Evolutionary conservation across 768 basidiomycete genomes (phyloP), one percentile per base, ranked within the genome.

Genomic region (Rhodosporidiobolus odoratus): DNA sequence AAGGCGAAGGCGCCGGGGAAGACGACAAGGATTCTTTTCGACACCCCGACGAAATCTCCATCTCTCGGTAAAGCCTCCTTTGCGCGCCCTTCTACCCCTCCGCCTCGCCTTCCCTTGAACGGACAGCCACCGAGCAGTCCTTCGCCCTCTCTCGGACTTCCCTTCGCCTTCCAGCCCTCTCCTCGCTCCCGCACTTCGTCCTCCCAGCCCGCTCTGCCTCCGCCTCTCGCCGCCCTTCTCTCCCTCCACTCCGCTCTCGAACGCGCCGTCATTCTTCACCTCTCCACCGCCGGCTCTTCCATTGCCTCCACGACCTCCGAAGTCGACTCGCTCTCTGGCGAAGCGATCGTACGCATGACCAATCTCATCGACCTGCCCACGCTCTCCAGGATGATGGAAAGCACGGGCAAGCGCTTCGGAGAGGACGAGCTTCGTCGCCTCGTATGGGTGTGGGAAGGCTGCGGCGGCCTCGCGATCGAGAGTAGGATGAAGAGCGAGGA

Each of bases 361-460:
- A 71, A 72, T 38, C 60, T 68, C 25, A 65, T 77, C 72, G 63
- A 73, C 41, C 56, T 76, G 19, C 66, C 74, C 21, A 76, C 72
- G 7, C 57, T 77, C 12, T 19, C 52, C 12, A 66, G 50, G n/a
- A 69, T 74, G 69, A 58, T 76, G 43, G 74, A 70, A 45, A 38
- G 67, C 2, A 53, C 71, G 12, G 70, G 74, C 15, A 65, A 62
- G 43, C 65, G 71, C 25, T 76, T 75, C 62, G 52, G 43, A 38
- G 74, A 70, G 40, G 45, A 57, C 52, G 73, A 76, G 54, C 67
- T 77, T 3, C 60, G 63, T 1, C 62, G 68, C 38, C 70, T 77
- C 34, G 69, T 71, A 19, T 77, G 76, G 76, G 64, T 75, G 0
- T 77, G 76, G 76, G 61, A 73, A 37, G 75, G 72, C 9, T 68